Conservation (phyloP, 208 protist species). For the Tetramitus jugosus region DNA sequence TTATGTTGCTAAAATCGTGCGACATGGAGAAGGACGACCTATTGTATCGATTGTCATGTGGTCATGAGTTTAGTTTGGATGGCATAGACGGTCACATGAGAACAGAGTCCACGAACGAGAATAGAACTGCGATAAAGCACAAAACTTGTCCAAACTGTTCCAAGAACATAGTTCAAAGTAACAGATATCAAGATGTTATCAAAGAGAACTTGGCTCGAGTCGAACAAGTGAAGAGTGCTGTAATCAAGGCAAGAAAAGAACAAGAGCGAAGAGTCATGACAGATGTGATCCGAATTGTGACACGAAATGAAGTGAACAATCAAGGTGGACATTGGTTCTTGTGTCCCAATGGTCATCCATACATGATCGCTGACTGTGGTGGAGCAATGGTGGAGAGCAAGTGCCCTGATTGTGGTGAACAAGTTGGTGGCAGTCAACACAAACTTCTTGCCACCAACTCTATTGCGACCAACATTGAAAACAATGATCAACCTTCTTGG, state of each 20-base stretch:
- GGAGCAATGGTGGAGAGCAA: conserved; percentile 39
- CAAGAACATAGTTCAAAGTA: conserved; percentile 15
- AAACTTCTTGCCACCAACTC: not conserved
- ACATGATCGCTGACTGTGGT: conserved; percentile 50
- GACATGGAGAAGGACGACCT: not conserved
- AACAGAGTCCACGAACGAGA: not conserved
- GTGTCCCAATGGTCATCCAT: conserved; percentile 40
- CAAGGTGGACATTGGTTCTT: conserved; percentile 31
- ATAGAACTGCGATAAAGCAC: too few relatives aligned
- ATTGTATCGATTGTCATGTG: conserved; percentile 30
- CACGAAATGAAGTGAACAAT: too few relatives aligned
- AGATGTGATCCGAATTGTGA: too few relatives aligned
- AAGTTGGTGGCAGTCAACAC: conserved; percentile 38
- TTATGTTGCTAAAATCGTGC: conserved; percentile 20
- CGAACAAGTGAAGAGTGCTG: conserved; percentile 12
- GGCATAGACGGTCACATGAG: conserved; percentile 35
- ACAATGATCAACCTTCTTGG: too few relatives aligned
- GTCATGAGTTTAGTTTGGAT: conserved; percentile 27
- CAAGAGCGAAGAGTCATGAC: conserved; percentile 13
- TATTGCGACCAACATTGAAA: too few relatives aligned
- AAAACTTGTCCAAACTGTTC: conserved; percentile 8
- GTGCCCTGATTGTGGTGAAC: conserved; percentile 41
- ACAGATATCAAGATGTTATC: conserved; percentile 21
- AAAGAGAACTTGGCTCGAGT: not conserved
- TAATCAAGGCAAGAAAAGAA: conserved; percentile 16